phyloP scores from a whole-genome alignment of 306 rosid genomes.

The Fragaria iinumae region DNA sequence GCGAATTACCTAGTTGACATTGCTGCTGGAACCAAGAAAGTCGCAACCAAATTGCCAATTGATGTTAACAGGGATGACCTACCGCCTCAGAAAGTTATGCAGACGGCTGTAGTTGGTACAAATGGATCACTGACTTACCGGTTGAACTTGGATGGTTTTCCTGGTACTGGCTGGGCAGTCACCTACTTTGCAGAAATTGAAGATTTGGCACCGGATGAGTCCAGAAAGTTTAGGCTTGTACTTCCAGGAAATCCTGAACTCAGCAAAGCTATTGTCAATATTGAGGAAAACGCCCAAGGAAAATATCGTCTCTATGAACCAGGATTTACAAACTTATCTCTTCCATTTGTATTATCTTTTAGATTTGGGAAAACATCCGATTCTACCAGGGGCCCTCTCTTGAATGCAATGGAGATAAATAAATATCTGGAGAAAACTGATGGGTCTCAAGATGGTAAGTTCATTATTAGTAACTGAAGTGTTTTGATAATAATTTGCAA shows the following conservation, averaged over 20 bases:
- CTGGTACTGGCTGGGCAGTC: conserved; percentile 79
- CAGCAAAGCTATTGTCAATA: conserved; percentile 80
- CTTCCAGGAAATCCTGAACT: conserved; percentile 68
- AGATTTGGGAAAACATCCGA: conserved; percentile 74
- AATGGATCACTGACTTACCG: conserved; percentile 87
- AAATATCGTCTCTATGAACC: conserved; percentile 90
- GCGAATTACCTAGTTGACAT: conserved; percentile 94
- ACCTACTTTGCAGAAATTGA: conserved; percentile 95
- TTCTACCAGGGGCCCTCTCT: conserved; percentile 81
- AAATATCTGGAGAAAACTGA: conserved; percentile 70
- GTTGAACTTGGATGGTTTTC: conserved; percentile 88
- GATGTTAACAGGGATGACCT: conserved; percentile 56
- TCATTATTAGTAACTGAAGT: conserved; percentile 3
- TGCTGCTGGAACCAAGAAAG: conserved; percentile 77
- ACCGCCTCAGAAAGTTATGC: conserved; percentile 92
- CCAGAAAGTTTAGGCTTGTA: conserved; percentile 86
- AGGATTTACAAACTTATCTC: conserved; percentile 66
- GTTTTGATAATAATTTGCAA: conserved; percentile 1
- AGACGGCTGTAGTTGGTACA: conserved; percentile 90
- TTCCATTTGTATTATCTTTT: conserved; percentile 82
- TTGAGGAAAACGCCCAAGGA: conserved; percentile 91
- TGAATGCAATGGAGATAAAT: conserved; percentile 94
- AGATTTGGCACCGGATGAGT: conserved; percentile 57
- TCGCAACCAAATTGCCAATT: conserved; percentile 69
- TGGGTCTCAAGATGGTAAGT: conserved; percentile 83